phyloP scores from a whole-genome alignment of 2,329 filamentous ascomycete species.

The Claviceps monticola region DNA sequence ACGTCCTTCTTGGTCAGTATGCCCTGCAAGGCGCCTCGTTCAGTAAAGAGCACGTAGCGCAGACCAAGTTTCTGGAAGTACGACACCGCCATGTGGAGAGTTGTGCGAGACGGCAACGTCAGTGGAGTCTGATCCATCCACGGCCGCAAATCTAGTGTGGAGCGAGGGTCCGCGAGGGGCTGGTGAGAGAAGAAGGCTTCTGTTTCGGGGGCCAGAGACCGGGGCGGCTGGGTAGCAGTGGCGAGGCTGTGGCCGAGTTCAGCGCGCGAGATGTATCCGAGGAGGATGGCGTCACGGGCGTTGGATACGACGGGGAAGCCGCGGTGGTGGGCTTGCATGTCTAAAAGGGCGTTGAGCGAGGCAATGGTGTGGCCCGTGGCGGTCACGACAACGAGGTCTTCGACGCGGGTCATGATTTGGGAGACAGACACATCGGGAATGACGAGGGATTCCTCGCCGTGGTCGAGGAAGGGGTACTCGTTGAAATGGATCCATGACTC shows the following conservation, averaged over 20 bases:
- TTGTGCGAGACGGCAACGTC: constrained; percentile 64
- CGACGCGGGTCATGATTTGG: constrained; percentile 82
- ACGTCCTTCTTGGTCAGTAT: constrained; percentile 95
- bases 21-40: constrained; percentile 69
- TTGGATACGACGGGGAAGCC: constrained; percentile 86
- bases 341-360: constrained; percentile 56
- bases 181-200: constrained; percentile 78
- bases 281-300: constrained; percentile 58
- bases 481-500: constrained; percentile 96
- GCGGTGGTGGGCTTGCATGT: constrained; percentile 64
- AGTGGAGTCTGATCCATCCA: constrained; percentile 99
- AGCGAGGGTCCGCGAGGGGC: constrained; percentile 61
- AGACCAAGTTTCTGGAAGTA: constrained; percentile 94
- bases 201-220: constrained; percentile 52
- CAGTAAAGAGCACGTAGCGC: constrained; percentile 76
- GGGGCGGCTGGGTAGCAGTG: constrained; percentile 37
- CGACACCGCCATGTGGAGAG: constrained; percentile 69
- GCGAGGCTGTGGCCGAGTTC: constrained; percentile 71
- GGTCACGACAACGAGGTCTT: constrained; percentile 79
- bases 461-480: constrained; percentile 90
- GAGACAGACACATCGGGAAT: constrained; percentile 77
- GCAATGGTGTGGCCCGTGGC: constrained; percentile 79
- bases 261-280: constrained; percentile 88
- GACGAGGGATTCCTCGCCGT: constrained; percentile 58
- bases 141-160: constrained; percentile 74